Evolutionary conservation across 306 rosid genomes (phyloP), one percentile per base, ranked within the genome.

Genomic region (Sechiopsis laciniata): DNA sequence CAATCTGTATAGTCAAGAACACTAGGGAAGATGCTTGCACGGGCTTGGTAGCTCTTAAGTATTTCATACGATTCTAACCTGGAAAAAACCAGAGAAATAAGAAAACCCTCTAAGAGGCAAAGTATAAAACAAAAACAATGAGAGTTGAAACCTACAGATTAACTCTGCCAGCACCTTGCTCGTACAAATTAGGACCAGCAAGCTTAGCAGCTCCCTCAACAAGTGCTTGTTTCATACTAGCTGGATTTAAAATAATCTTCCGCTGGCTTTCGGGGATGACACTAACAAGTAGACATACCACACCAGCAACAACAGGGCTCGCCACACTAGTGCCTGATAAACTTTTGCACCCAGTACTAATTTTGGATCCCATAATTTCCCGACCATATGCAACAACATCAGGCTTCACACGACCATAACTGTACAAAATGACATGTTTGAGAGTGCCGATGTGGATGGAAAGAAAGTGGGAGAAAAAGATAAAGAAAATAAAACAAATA

Each of bases 91-190:
- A 68, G 55, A 68, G 26, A 48, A 68, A 48, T 68, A 45, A 68
- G 73, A 45, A 68, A 5, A 68, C 6, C 12, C 20, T 67, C 77
- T 79, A 71, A 22, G 37, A 62, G 32, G 51, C 60, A 35, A 61
- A 19, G 68, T 56, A 29, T 48, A 72, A 40, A 78, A 48, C 55
- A 79, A 46, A 1, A 35, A 51, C 29, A 37, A 21, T 20, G 57
- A 20, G 19, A 57, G 32, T 13, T 26, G 32, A 17, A 80, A 82
- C 99, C 80, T 88, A 91, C 97, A 94, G 84, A 82, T 94, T 89
- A 82, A 91, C 97, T 82, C 99, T 83, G 80, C 99, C 99, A 69
- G 99, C 99, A 78, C 99, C 99, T 83, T 94, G 97, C 82, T 94
- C 97, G 71, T 84, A 94, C 88, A 94, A 84, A 82, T 89, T 94